Base-by-base conservation (phyloP, 352 stramenopile genomes). In the Pythium oligandrum region DNA sequence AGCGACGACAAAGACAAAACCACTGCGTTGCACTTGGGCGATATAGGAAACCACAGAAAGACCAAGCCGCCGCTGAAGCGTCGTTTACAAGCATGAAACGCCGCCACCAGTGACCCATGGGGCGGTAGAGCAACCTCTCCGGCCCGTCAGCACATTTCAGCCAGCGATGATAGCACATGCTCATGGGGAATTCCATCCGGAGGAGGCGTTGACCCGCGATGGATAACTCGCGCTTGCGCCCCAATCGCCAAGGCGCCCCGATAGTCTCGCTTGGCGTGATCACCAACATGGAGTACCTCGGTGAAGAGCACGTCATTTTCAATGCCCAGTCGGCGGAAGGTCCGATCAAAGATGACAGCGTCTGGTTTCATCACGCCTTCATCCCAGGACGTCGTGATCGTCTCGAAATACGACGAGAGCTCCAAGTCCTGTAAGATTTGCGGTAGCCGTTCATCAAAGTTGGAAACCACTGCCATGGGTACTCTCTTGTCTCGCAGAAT, bases 371-470 rank as follows among this genome's bases (percentile, higher is more conserved):
- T 60, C 2, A 55, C 44, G 12, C 66, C 52, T n/a, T 77, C 57
- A 3, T 26, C 43, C 59, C 82, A 93, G 2, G 82, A 93, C 37
- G 71, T 78, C 38, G 77, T 73, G 46, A 89, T 71, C 36, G 75
- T 67, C 4, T 79, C 53, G 38, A 90, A 86, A 51, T 66, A 77
- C 34, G 55, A 51, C 36, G 59, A 54, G 10, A 93, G 71, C 34
- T 55, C 55, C 40, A 90, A 49, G 0, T 63, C 70, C 0, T 44
- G 43, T 3, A 93, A 56, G 31, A 93, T 62, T 2, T 43, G 17
- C 35, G 70, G 63, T 3, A 93, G 63, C 2, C 82, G 66, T 55
- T 93, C 79, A 55, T 93, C 82, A 61, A 88, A 90, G 63, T 93
- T 88, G 50, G 79, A 93, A 34, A 93, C 71, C 51, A 90, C 70